Percentiles rank a stretch among this genome's conserved stretches.
Evolutionary conservation across 768 basidiomycete species (phyloP).

Genomic region (Hortiboletus flavorubellus): DNA sequence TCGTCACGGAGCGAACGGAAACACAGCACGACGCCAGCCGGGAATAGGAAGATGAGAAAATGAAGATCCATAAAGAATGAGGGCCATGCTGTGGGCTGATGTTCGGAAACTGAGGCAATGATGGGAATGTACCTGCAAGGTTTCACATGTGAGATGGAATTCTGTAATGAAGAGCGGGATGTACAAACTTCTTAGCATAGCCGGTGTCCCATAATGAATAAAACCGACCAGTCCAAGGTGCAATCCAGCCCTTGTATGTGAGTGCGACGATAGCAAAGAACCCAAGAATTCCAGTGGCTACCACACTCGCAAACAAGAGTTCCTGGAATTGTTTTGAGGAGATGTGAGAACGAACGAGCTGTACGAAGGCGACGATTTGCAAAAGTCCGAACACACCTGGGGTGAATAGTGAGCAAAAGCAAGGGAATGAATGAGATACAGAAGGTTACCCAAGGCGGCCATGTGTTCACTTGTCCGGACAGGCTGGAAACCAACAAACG

Average conservation of each 20-base stretch:
- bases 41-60: conserved; percentile 97
- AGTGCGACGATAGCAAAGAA: conserved; percentile 70
- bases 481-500: conserved; percentile 99
- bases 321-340: conserved; percentile 90
- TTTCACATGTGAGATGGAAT: neutral
- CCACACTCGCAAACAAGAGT: conserved; percentile 66
- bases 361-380: conserved; percentile 92
- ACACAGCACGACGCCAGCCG: conserved; percentile 90
- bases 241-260: conserved; percentile 93
- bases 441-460: conserved; percentile 79
- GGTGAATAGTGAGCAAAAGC: conserved; percentile 7
- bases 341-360: conserved; percentile 84
- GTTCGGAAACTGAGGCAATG: conserved; percentile 98
- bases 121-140: conserved; percentile 81
- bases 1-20: conserved; percentile 95
- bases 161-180: neutral
- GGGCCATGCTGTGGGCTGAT: conserved; percentile 99
- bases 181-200: conserved; percentile 89
- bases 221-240: conserved; percentile 99
- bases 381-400: conserved; percentile 92
- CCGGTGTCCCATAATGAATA: conserved; percentile 99
- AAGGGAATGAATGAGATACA: neutral
- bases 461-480: conserved; percentile 97
- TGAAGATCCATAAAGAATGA: conserved; percentile 99
- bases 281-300: conserved; percentile 69